Evolutionary conservation across 2,329 filamentous ascomycete species (phyloP).

Genomic region (Botrytis cinerea): DNA sequence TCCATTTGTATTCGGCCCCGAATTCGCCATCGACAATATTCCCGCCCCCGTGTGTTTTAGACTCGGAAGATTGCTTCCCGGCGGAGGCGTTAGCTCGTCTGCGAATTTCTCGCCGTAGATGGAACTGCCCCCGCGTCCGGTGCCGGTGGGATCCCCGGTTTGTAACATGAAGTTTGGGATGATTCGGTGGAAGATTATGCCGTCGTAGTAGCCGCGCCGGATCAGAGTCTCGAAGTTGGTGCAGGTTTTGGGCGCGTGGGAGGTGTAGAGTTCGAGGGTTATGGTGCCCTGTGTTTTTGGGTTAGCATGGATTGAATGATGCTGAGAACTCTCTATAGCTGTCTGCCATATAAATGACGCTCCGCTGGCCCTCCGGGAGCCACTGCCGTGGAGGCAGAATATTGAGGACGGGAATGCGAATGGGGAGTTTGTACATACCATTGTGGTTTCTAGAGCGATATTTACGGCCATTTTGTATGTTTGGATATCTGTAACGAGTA

Average conservation of each 20-base stretch:
- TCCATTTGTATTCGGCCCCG: conserved; percentile 89
- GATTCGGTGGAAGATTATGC: conserved; percentile 85
- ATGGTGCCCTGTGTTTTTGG: conserved; percentile 62
- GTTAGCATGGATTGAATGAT: background rate
- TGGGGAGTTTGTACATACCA: conserved; percentile 55
- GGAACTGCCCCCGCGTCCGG: conserved; percentile 81
- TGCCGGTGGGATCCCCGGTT: conserved; percentile 91
- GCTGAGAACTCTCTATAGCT: background rate
- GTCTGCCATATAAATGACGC: background rate
- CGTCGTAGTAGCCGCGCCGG: conserved; percentile 83
- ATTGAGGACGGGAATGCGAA: too few relatives aligned
- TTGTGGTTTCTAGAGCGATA: conserved; percentile 79
- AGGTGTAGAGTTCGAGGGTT: conserved; percentile 83
- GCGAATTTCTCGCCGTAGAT: conserved; percentile 95
- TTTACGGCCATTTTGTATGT: conserved; percentile 69
- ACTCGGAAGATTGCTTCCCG: conserved; percentile 43
- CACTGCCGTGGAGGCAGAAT: background rate
- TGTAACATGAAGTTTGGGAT: conserved; percentile 98
- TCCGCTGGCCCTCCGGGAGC: background rate
- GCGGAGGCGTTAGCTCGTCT: conserved; percentile 76
- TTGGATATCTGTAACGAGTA: background rate
- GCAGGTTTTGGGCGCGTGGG: conserved; percentile 84
- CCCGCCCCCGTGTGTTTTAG: conserved; percentile 93
- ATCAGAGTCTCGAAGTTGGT: conserved; percentile 83
- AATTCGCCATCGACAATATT: conserved; percentile 95